These are phyloP conservation scores for Pyrenophora tritici-repentis DNA, from an alignment of 2,329 filamentous ascomycete species.

Conservation along the genomic window DNA sequence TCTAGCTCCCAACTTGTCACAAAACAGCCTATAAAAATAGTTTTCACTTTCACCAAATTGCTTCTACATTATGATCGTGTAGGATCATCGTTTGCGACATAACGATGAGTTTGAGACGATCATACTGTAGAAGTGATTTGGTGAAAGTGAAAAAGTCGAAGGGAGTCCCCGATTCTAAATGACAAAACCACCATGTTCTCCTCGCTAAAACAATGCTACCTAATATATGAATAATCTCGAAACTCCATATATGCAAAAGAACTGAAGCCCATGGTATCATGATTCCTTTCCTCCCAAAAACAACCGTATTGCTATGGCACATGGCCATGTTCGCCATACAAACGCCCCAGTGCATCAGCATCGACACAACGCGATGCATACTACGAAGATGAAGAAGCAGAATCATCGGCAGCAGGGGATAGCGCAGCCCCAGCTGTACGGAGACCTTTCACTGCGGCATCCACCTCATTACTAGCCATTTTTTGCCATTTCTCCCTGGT, in stretches of 20 bases:
- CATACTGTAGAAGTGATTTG: too few relatives aligned
- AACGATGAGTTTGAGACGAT: too few relatives aligned
- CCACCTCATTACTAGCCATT: slow-evolving; percentile 78
- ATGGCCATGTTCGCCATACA: neutral
- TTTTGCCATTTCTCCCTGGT: slow-evolving; percentile 74
- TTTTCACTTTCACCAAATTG: too few relatives aligned
- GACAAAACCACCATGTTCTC: too few relatives aligned
- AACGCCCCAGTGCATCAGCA: neutral
- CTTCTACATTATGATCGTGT: too few relatives aligned
- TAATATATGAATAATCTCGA: neutral
- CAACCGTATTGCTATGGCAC: neutral
- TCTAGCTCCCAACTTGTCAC: too few relatives aligned
- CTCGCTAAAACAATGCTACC: neutral
- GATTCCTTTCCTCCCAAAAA: slow-evolving; percentile 2
- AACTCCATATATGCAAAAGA: slow-evolving; percentile 5
- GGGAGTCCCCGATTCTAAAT: too few relatives aligned
- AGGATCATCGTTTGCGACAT: too few relatives aligned
- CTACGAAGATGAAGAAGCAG: slow-evolving; percentile 36
- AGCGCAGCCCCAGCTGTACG: slow-evolving; percentile 16
- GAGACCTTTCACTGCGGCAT: slow-evolving; percentile 64
- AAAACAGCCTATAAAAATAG: too few relatives aligned
- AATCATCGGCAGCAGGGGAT: slow-evolving; percentile 36
- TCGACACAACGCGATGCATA: neutral
- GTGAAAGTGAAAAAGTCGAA: too few relatives aligned
- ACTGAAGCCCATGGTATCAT: slow-evolving; percentile 15